These are phyloP conservation scores for Actinomortierella wolfii DNA, from an alignment of 371 early-diverging fungal species.

Conservation along the genomic window DNA sequence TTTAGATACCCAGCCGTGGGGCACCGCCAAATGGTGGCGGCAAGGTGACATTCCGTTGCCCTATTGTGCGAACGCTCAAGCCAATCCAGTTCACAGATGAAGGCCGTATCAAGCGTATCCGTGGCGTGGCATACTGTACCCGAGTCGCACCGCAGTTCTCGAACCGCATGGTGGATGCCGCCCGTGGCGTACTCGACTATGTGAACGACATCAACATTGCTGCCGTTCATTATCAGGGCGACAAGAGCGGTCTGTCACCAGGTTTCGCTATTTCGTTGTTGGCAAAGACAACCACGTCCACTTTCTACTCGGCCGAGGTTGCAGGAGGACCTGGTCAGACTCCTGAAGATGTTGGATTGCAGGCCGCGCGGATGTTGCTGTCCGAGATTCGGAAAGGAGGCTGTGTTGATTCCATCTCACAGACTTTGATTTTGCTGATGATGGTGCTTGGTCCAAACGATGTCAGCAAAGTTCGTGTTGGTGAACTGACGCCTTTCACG, in stretches of 20 bases:
- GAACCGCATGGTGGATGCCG: slow-evolving; percentile 90
- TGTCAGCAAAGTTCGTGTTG: slow-evolving; percentile 89
- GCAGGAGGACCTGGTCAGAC: slow-evolving; percentile 76
- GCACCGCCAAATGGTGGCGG: slow-evolving; percentile 97
- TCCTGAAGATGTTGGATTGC: slow-evolving; percentile 89
- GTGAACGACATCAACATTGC: slow-evolving; percentile 97
- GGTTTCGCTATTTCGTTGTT: slow-evolving; percentile 93
- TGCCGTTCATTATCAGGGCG: slow-evolving; percentile 95
- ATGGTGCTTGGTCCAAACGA: slow-evolving; percentile 93
- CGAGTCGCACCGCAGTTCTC: slow-evolving; percentile 95
- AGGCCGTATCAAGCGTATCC: slow-evolving; percentile 89
- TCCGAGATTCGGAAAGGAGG: slow-evolving; percentile 89
- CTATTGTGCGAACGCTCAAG: slow-evolving; percentile 78
- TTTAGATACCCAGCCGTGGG: slow-evolving; percentile 86
- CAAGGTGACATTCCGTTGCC: slow-evolving; percentile 85
- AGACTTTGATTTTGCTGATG: slow-evolving; percentile 85
- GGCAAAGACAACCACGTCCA: slow-evolving; percentile 90
- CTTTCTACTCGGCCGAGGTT: slow-evolving; percentile 82
- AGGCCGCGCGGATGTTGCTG: slow-evolving; percentile 78
- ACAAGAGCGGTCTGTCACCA: slow-evolving; percentile 89
- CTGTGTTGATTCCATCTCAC: slow-evolving; percentile 85
- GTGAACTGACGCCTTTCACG: slow-evolving; percentile 84
- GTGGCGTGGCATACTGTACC: slow-evolving; percentile 91
- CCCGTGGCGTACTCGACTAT: slow-evolving; percentile 84
- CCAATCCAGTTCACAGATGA: slow-evolving; percentile 82